phyloP scores from a whole-genome alignment of 495 filamentous ascomycete genomes.

The Neurospora sp. region DNA sequence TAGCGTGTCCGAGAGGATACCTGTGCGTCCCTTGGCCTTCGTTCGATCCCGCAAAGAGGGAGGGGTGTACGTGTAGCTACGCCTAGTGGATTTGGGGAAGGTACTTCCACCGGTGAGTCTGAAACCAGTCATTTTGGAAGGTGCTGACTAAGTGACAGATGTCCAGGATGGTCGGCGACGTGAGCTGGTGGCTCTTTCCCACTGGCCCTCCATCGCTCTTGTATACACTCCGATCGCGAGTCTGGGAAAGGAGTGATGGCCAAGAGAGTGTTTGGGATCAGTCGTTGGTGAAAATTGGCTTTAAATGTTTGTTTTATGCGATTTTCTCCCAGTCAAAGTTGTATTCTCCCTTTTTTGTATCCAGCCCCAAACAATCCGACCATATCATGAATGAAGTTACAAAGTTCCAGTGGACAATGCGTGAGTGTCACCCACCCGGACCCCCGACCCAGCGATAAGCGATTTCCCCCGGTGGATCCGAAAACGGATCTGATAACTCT shows the following conservation, averaged over 20 bases:
- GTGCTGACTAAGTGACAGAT: not conserved
- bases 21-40: slow-evolving; percentile 18
- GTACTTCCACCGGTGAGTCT: not conserved
- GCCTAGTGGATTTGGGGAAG: not conserved
- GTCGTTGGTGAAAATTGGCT: too few species aligned
- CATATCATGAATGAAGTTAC: not conserved
- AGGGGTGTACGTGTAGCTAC: slow-evolving; percentile 19
- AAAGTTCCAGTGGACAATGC: not conserved
- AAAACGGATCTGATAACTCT: slow-evolving; percentile 14
- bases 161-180: not conserved
- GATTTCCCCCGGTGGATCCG: not conserved
- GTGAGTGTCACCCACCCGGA: not conserved
- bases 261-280: not conserved
- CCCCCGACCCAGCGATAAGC: not conserved
- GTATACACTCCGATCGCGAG: not conserved
- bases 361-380: not conserved
- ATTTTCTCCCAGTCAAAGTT: not conserved
- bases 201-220: not conserved
- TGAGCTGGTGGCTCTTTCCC: not conserved
- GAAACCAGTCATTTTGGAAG: too few species aligned
- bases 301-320: not conserved
- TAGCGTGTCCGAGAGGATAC: slow-evolving; percentile 12
- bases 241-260: not conserved
- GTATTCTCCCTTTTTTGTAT: too few species aligned
- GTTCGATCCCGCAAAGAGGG: slow-evolving; percentile 9